Base-by-base conservation (phyloP, 805 yeast species). In the Ogataea ramenticola region DNA sequence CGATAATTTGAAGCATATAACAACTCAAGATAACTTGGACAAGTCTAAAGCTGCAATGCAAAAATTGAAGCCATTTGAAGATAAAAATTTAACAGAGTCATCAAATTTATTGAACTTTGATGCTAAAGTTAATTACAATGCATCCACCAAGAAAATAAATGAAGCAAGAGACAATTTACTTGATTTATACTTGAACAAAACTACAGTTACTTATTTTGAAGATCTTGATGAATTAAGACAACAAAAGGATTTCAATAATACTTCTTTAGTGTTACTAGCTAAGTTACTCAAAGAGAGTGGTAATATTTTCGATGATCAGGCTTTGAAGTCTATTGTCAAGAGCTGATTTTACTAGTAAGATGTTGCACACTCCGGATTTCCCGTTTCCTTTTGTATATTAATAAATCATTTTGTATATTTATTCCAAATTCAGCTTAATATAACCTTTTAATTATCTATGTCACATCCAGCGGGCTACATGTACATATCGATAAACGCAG, bases 211-310 rank as follows among this genome's bases (percentile, higher is more conserved):
- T 33, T 83, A 80, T 52, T 78, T 80, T 39, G 79, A 78, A 44
- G 86, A 81, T 47, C 66, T 81, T 33, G 80, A 78, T 52, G 67
- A 67, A 43, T 62, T 81, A 48, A 75, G 89, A 56, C 68, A 70
- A 43, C 77, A 80, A 31, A 82, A 80, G 10, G 88, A 82, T 57
- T 83, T 83, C 53, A 71, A 71, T 11, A 71, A 68, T 27, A 75
- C 73, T 51, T 79, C 86, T 24, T 66, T 82, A 45, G 72, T 73
- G 12, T 52, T 76, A 42, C 60, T 80, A 51, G 85, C 83, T 3
- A 74, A 75, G 50, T 67, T 78, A 8, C 65, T 80, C 43, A 81
- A 79, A 54, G 74, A 75, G 34, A 80, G 82, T 14, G 68, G 75
- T 15, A 74, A 77, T 49, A 68, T 80, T 64, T 80, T 79, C 59